Percentiles rank a stretch among this genome's conserved stretches.
Evolutionary conservation across 768 basidiomycete genomes (phyloP).

Genomic region (Leccinum uliginosum): DNA sequence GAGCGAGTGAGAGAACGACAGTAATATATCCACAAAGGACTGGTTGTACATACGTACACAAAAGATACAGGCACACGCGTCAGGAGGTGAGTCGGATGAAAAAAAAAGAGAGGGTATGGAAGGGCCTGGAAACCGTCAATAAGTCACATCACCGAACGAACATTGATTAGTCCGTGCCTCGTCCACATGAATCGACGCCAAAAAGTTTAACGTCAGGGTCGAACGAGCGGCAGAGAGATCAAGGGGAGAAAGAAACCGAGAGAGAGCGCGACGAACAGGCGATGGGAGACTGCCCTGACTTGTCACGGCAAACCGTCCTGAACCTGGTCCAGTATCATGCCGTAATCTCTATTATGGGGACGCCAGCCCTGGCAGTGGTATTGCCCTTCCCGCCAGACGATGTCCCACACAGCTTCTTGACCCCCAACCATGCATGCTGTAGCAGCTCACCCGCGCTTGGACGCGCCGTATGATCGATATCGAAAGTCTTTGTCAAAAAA

Average conservation of each 20-base stretch:
- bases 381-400: slow-evolving; percentile 21
- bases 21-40: not conserved
- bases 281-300: not conserved
- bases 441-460: slow-evolving; percentile 77
- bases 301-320: not conserved
- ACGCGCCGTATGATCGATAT: slow-evolving; percentile 74
- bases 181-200: not conserved
- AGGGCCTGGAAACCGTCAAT: not conserved
- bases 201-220: not conserved
- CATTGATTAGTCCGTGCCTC: not conserved
- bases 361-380: slow-evolving; percentile 2
- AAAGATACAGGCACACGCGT: not conserved
- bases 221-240: not conserved
- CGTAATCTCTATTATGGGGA: slow-evolving; percentile 30
- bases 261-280: not conserved
- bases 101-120: not conserved
- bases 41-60: not conserved
- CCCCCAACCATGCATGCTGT: slow-evolving; percentile 64
- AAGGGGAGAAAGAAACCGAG: not conserved
- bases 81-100: not conserved
- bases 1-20: not conserved
- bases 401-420: slow-evolving; percentile 30
- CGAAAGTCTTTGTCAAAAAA: slow-evolving; percentile 84
- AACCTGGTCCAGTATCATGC: slow-evolving; percentile 7
- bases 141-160: not conserved